Conservation (phyloP, 164 flowering plant species). For the Vitis labrusca region DNA sequence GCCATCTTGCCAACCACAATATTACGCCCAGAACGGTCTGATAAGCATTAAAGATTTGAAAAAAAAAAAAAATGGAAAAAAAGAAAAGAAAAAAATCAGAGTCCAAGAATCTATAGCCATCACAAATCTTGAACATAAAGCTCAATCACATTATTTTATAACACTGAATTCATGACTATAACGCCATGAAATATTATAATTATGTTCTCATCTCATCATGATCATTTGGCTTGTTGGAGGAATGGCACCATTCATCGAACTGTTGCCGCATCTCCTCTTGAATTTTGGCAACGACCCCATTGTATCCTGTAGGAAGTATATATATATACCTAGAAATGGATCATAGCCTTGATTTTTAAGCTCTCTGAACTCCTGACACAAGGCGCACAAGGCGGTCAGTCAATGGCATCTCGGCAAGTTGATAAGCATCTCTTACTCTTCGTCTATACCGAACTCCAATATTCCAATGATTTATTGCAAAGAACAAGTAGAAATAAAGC, state of each 20-base stretch:
- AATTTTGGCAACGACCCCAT: background rate
- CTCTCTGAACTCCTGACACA: constrained; percentile 17
- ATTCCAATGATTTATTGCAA: constrained; percentile 9
- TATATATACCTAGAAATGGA: constrained; percentile 8
- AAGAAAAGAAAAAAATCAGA: no score
- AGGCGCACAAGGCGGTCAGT: background rate
- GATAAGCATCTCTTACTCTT: constrained; percentile 2
- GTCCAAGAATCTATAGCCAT: no score
- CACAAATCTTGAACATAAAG: no score
- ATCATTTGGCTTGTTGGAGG: background rate
- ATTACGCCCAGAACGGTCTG: no score
- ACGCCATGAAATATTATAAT: no score
- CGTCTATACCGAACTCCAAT: constrained; percentile 3
- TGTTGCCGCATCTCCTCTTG: constrained; percentile 1
- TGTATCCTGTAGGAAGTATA: constrained; percentile 2
- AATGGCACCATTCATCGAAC: no score
- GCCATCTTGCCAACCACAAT: no score
- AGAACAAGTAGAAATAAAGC: constrained; percentile 5
- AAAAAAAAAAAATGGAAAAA: no score
- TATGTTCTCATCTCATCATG: background rate
- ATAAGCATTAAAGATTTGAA: no score
- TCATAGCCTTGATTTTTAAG: constrained; percentile 11
- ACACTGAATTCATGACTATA: no score
- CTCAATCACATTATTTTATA: no score
- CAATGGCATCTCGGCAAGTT: constrained; percentile 1